Conservation (phyloP, 2,329 filamentous ascomycete species). For the Apiospora saccharicola region DNA sequence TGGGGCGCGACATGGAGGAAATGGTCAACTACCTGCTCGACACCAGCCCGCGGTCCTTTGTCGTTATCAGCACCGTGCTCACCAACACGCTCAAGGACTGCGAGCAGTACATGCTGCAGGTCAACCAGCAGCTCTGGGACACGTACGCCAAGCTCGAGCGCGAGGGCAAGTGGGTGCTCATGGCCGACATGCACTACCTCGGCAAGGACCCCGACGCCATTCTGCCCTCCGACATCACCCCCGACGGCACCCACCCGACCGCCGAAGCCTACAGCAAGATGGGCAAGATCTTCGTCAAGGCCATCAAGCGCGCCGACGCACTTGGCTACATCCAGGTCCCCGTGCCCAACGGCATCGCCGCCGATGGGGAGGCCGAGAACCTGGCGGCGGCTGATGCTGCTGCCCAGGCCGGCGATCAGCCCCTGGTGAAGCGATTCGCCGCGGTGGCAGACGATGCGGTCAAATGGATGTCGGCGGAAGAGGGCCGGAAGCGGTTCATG, state of each 20-base stretch:
- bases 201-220: conserved; percentile 30
- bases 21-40: conserved; percentile 36
- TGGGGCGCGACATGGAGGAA: conserved; percentile 32
- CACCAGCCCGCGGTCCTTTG: conserved; percentile 33
- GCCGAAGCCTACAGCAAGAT: conserved; percentile 37
- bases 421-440: neutral
- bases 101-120: conserved; percentile 34
- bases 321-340: conserved; percentile 31
- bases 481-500: conserved; percentile 23
- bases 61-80: conserved; percentile 39
- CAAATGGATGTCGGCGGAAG: neutral
- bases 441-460: neutral
- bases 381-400: neutral
- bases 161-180: conserved; percentile 32
- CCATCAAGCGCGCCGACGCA: conserved; percentile 34
- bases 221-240: conserved; percentile 31
- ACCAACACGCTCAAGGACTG: conserved; percentile 33
- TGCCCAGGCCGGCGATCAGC: neutral
- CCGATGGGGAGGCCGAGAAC: conserved; percentile 29
- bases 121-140: conserved; percentile 35
- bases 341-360: conserved; percentile 31
- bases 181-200: conserved; percentile 39
- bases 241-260: conserved; percentile 38
- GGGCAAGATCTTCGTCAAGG: conserved; percentile 35
- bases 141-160: conserved; percentile 27